A percentile compares a stretch with the other conserved stretches of the same genome.
Evolutionary conservation across 2,329 filamentous ascomycete species (phyloP).

Genomic region (Xylariaceae sp.): DNA sequence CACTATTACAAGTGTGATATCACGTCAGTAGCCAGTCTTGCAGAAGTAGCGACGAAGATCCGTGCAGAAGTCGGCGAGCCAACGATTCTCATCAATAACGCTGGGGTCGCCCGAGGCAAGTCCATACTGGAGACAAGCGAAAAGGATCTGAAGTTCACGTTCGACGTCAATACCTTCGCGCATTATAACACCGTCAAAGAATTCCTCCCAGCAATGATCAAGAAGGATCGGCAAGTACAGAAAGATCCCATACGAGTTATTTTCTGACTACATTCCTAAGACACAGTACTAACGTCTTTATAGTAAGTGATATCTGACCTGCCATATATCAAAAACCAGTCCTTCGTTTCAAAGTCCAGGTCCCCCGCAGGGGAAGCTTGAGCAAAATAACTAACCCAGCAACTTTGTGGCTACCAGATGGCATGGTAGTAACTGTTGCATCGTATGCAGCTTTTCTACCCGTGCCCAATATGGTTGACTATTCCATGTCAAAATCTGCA

Average conservation of each 20-base stretch:
- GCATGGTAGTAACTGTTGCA: conserved; percentile 56
- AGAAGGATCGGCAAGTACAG: conserved; percentile 47
- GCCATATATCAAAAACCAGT: no score
- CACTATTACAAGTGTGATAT: conserved; percentile 70
- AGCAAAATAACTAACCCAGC: no score
- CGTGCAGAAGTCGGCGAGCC: conserved; percentile 36
- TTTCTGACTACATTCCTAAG: no score
- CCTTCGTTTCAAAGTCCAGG: no score
- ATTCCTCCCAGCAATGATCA: conserved; percentile 51
- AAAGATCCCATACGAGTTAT: no score
- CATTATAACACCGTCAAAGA: conserved; percentile 50
- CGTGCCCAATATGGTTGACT: conserved; percentile 57
- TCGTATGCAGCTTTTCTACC: conserved; percentile 53
- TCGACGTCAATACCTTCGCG: conserved; percentile 50
- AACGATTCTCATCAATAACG: conserved; percentile 38
- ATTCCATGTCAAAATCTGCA: conserved; percentile 56
- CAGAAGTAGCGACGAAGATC: conserved; percentile 40
- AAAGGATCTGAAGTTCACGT: conserved; percentile 43
- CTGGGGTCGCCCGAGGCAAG: conserved; percentile 42
- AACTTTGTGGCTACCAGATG: no score
- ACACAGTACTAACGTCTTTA: no score
- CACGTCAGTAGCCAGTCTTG: conserved; percentile 52
- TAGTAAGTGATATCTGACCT: no score
- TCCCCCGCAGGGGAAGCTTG: no score
- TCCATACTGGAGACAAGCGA: conserved; percentile 46